Percentiles rank a stretch among this genome's conserved stretches.
phyloP scores from a whole-genome alignment of 176 grass and related monocot species.

The Leersia perrieri region DNA sequence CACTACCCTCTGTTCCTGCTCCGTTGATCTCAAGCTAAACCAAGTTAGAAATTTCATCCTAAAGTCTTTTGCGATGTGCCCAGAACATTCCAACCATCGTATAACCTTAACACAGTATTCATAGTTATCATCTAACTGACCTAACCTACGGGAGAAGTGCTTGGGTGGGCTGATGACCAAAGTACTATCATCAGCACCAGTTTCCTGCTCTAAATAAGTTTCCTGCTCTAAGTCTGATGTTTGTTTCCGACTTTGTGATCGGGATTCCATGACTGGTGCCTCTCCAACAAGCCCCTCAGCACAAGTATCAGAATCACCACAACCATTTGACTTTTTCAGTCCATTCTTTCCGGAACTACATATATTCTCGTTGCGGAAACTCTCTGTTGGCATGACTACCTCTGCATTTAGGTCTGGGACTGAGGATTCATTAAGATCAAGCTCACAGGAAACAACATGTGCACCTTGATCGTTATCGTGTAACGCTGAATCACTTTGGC shows the following conservation, averaged over 20 bases:
- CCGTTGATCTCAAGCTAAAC: conserved; percentile 80
- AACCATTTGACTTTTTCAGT: conserved; percentile 48
- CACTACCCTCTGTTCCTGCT: conserved; percentile 75
- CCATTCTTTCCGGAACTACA: conserved; percentile 58
- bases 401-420: conserved; percentile 93
- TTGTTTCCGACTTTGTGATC: conserved; percentile 52
- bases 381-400: conserved; percentile 56
- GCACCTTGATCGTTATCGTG: conserved; percentile 41
- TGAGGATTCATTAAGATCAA: conserved; percentile 68
- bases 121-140: conserved; percentile 75
- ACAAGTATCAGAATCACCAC: conserved; percentile 54
- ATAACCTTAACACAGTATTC: conserved; percentile 82
- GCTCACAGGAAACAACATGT: conserved; percentile 35
- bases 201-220: conserved; percentile 53
- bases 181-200: conserved; percentile 46
- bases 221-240: conserved; percentile 51
- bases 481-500: conserved; percentile 58
- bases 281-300: conserved; percentile 35
- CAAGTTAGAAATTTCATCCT: conserved; percentile 87
- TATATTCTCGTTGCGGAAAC: conserved; percentile 49
- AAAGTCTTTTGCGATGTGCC: conserved; percentile 62
- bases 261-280: conserved; percentile 59
- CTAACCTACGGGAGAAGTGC: conserved; percentile 55
- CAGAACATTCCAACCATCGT: conserved; percentile 68
- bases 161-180: conserved; percentile 33